phyloP scores from a whole-genome alignment of 352 stramenopile genomes.

The Globisporangium alternatum region DNA sequence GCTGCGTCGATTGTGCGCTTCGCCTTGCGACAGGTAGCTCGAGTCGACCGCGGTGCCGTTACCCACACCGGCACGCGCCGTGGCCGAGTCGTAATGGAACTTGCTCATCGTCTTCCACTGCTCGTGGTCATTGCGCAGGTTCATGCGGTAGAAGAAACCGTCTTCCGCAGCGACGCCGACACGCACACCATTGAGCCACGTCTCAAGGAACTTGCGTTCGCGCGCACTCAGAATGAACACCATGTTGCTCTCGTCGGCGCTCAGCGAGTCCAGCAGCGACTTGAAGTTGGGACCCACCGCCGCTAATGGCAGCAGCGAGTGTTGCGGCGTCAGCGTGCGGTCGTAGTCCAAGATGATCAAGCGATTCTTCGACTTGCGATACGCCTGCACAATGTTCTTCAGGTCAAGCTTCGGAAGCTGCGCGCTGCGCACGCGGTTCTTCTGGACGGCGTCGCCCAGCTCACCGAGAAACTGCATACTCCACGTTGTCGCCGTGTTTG shows the following conservation, averaged over 20 bases:
- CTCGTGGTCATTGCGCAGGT: constrained; percentile 62
- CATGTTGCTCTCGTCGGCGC: constrained; percentile 60
- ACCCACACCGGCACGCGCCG: constrained; percentile 26
- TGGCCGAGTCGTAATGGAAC: constrained; percentile 68
- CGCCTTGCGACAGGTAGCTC: constrained; percentile 30
- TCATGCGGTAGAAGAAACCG: constrained; percentile 81
- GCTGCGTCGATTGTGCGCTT: constrained; percentile 24
- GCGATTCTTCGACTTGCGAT: constrained; percentile 66
- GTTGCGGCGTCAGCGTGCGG: constrained; percentile 74
- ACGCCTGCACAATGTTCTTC: constrained; percentile 56
- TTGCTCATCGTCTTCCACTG: constrained; percentile 86
- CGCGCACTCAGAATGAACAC: constrained; percentile 76
- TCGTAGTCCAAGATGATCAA: constrained; percentile 90
- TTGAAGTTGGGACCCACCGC: constrained; percentile 79
- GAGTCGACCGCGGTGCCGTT: constrained; percentile 31
- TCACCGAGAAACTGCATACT: constrained; percentile 80
- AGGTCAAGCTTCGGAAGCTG: constrained; percentile 63
- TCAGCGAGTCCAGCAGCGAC: constrained; percentile 66
- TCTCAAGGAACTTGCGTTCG: constrained; percentile 88
- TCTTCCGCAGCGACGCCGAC: constrained; percentile 76
- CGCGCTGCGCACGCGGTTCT: constrained; percentile 48
- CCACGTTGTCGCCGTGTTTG: constrained; percentile 83
- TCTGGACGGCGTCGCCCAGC: constrained; percentile 52
- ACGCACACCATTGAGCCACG: constrained; percentile 74
- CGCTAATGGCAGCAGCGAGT: constrained; percentile 74